Percentiles rank a stretch among this genome's conserved stretches.
Evolutionary conservation across 1,139 yeast genomes (phyloP).

Genomic region (Yamadazyma songkhlaensis): DNA sequence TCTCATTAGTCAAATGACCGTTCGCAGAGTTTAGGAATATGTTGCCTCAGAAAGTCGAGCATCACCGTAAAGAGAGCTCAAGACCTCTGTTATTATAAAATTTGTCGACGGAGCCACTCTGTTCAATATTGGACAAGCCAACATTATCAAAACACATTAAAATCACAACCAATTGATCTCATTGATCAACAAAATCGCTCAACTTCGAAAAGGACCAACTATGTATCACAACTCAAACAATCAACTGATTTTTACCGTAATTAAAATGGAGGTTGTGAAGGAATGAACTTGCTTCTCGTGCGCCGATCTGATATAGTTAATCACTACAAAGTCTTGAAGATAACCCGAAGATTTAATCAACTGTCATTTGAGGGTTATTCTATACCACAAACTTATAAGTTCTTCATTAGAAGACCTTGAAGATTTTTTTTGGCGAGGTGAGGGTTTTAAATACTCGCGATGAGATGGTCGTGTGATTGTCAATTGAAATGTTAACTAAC

Average conservation of each 20-base stretch:
- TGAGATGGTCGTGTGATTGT: conserved; percentile 1
- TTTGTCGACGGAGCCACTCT: conserved; percentile 90
- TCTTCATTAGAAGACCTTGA: conserved; percentile 3
- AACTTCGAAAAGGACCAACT: conserved; percentile 51
- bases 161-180: conserved; percentile 2
- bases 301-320: conserved; percentile 62
- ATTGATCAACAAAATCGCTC: conserved; percentile 37
- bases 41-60: conserved; percentile 71
- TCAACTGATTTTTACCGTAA: conserved; percentile 3
- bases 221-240: conserved; percentile 24
- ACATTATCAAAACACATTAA: conserved; percentile 3
- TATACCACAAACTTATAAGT: conserved; percentile 50
- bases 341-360: conserved; percentile 30
- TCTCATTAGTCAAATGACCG: conserved; percentile 65
- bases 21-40: conserved; percentile 93
- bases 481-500: conserved; percentile 2
- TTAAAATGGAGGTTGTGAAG: conserved; percentile 3
- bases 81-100: conserved; percentile 64
- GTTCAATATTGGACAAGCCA: conserved; percentile 36
- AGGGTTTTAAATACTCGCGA: background rate
- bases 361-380: conserved; percentile 34
- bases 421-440: conserved; percentile 5
- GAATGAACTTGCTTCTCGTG: conserved; percentile 58
- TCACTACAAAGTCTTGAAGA: conserved; percentile 29
- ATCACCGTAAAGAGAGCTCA: conserved; percentile 61